Conservation (phyloP, 2,329 filamentous ascomycete genomes). For the Metarhizium guizhouense region DNA sequence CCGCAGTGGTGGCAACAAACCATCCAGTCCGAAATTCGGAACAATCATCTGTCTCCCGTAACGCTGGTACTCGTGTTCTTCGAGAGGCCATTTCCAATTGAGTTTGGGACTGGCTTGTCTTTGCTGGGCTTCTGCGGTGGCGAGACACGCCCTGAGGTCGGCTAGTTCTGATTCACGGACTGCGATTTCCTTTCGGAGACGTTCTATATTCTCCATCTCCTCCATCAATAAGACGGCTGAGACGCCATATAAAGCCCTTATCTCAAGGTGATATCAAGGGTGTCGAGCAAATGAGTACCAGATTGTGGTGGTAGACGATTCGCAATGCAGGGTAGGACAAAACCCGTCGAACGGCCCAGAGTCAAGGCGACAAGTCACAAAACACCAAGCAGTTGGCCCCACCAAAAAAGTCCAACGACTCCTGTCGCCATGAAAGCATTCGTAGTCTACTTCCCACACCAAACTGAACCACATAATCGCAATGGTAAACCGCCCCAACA, state of each 20-base stretch:
- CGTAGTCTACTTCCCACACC: too few relatives aligned
- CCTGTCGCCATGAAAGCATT: too few relatives aligned
- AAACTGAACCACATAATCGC: background rate
- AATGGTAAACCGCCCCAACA: background rate
- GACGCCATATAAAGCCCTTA: background rate
- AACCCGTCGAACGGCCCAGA: too few relatives aligned
- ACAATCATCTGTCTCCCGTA: slow-evolving; percentile 91
- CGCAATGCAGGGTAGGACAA: background rate
- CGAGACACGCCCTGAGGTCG: slow-evolving; percentile 35
- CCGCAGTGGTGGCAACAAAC: slow-evolving; percentile 30
- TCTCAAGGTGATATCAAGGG: background rate
- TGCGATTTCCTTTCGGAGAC: slow-evolving; percentile 37
- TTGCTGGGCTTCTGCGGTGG: slow-evolving; percentile 25
- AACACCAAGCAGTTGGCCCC: background rate
- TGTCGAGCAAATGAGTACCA: background rate
- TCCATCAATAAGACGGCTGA: background rate
- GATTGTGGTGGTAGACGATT: background rate
- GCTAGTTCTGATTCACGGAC: slow-evolving; percentile 39
- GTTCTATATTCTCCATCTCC: slow-evolving; percentile 29
- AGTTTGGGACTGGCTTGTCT: background rate
- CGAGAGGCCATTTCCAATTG: slow-evolving; percentile 57
- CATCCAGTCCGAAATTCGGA: slow-evolving; percentile 67
- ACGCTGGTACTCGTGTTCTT: slow-evolving; percentile 65
- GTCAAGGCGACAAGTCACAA: background rate
- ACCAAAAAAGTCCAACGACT: background rate